These are phyloP conservation scores for Entomophthora muscae DNA, from an alignment of 371 early-diverging fungal species.

Conservation along the genomic window DNA sequence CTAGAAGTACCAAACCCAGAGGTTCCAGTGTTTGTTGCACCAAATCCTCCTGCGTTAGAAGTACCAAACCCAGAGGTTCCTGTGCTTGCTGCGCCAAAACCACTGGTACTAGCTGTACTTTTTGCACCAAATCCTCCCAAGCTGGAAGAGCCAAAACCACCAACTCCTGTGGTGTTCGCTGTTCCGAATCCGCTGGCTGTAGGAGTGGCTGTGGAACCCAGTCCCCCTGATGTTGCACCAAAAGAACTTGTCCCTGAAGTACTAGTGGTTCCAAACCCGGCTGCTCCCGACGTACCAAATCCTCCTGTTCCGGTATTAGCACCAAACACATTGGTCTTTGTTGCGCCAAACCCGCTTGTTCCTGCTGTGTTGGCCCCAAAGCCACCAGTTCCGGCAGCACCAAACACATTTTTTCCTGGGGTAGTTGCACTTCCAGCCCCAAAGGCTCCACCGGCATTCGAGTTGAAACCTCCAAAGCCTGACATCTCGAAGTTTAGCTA, in stretches of 20 bases:
- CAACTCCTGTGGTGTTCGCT: background rate
- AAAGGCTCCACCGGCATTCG: background rate
- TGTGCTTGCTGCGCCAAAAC: background rate
- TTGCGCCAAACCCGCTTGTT: background rate
- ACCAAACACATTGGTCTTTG: too few relatives aligned
- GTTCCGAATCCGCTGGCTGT: background rate
- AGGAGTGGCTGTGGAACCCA: background rate
- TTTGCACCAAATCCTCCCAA: background rate
- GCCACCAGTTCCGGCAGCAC: too few relatives aligned
- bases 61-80: background rate
- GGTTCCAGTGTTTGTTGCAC: background rate
- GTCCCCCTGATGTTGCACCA: too few relatives aligned
- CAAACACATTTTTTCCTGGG: too few relatives aligned
- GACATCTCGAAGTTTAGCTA: too few relatives aligned
- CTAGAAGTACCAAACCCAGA: background rate
- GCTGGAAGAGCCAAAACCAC: background rate
- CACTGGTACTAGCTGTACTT: background rate
- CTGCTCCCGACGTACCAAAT: too few relatives aligned
- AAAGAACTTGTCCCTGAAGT: background rate
- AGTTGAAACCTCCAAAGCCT: background rate
- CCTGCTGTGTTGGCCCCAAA: background rate
- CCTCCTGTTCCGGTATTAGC: too few relatives aligned
- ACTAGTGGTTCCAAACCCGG: too few relatives aligned
- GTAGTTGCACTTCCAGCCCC: too few relatives aligned
- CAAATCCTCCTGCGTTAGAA: background rate